These are phyloP conservation scores for Coriolopsis trogii DNA, from an alignment of 1,284 basidiomycete genomes.

Conservation along the genomic window DNA sequence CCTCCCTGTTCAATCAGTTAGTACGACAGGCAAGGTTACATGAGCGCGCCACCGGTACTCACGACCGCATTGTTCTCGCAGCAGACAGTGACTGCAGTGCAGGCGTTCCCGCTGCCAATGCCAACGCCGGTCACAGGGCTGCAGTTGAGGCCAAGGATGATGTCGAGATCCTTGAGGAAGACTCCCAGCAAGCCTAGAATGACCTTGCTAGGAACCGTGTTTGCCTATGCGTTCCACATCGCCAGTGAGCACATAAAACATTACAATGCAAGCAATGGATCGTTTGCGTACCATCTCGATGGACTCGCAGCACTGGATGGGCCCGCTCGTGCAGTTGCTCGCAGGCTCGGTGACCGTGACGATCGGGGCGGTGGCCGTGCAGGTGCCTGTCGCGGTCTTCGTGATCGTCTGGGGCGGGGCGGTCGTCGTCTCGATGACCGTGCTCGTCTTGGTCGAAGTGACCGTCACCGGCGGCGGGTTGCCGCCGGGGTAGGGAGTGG, in stretches of 20 bases:
- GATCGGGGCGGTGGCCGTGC: conserved; percentile 3
- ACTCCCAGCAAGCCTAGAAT: conserved; percentile 28
- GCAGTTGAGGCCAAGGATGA: conserved; percentile 32
- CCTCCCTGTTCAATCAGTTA: conserved; percentile 14
- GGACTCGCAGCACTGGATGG: conserved; percentile 30
- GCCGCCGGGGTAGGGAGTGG: conserved; percentile 23
- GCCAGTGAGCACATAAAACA: background rate
- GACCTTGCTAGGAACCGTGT: background rate
- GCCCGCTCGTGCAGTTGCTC: conserved; percentile 24
- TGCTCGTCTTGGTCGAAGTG: conserved; percentile 7
- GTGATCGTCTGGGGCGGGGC: background rate
- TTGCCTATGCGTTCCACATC: conserved; percentile 5
- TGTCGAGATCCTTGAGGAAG: conserved; percentile 24
- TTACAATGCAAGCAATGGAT: background rate
- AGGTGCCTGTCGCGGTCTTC: background rate
- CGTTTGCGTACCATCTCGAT: conserved; percentile 3
- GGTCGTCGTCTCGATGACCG: background rate
- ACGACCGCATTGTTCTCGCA: conserved; percentile 22
- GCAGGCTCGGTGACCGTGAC: conserved; percentile 13
- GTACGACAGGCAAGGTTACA: too few species aligned
- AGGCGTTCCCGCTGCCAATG: conserved; percentile 23
- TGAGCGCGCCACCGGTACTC: background rate
- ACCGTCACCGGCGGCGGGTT: conserved; percentile 1
- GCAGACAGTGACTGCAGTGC: conserved; percentile 11
- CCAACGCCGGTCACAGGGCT: conserved; percentile 29